Conservation (phyloP, 176 grass and related monocot species). For the Bolboschoenus planiculmis region DNA sequence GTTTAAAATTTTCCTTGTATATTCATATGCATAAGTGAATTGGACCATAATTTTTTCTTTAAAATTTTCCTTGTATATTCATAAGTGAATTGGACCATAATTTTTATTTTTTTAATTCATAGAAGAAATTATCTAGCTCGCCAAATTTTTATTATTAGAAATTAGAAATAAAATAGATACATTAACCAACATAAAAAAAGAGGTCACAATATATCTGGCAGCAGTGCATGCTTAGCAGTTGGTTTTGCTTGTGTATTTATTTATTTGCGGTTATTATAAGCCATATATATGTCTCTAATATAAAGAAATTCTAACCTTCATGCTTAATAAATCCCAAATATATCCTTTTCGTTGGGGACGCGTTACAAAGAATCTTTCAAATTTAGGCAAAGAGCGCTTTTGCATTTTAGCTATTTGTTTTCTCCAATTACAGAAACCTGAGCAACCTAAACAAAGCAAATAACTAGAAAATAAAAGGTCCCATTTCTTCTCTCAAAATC, state of each 20-base stretch:
- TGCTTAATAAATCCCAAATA: not conserved
- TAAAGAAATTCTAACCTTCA: not conserved
- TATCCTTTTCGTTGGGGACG: not conserved
- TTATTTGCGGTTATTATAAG: not conserved
- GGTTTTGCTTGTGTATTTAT: not conserved
- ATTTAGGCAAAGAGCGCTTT: not conserved
- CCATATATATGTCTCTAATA: not conserved
- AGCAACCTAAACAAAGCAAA: constrained; percentile 3
- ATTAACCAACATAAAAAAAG: too few relatives aligned
- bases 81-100: not conserved
- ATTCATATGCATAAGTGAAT: not conserved
- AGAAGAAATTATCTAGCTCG: not conserved
- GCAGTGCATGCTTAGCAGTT: not conserved
- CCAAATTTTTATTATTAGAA: not conserved
- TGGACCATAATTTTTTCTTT: not conserved
- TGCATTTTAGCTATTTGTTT: not conserved
- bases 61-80: not conserved
- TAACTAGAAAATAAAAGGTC: not conserved
- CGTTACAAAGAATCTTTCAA: not conserved
- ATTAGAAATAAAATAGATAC: too few relatives aligned
- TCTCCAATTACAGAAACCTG: not conserved
- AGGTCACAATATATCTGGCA: not conserved
- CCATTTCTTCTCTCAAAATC: not conserved
- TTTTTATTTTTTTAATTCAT: not conserved
- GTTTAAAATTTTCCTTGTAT: not conserved